Evolutionary conservation across 148 eudicot genomes (phyloP), one percentile per base, ranked within the genome.

Genomic region (Vaccinium macrocarpon): DNA sequence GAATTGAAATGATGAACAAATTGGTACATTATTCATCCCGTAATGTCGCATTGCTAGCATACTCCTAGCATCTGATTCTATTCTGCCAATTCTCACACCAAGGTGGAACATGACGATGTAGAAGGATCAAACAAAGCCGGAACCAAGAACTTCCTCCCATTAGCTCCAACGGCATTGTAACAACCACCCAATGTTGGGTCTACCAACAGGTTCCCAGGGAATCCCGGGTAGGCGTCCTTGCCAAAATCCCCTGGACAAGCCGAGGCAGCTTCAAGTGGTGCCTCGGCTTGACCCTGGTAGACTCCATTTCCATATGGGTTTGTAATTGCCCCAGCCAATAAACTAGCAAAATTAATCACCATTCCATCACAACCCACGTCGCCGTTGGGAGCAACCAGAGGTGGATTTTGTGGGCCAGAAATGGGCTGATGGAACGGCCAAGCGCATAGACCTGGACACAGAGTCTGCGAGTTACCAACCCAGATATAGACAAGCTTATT

Each of bases 251-350:
- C 91, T 0, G 86, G 68, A 25, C 91, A 90, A 11, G 91, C 88
- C 5, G 90, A 81, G 2, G 88, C 90, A 1, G 88, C 90, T 81
- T 89, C 90, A 0, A 86, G 83, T 1, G 87, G 90, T 1, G 88
- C 91, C 8, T 66, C 84, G 2, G 87, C 85, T 1, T 87, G 85
- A 19, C 91, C 91, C 52, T 90, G 88, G 79, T 80, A 90, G 72
- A 70, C 84, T 35, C 91, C 91, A 48, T 84, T 81, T 46, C 91
- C 91, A 46, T 51, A 90, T 9, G 91, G 91, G 87, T 90, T 88
- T 0, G 90, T 88, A 1, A 76, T 85, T 0, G 88, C 84, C 27
- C 81, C 90, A 0, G 88, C 88, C 14, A 90, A 4, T 23, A 90
- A 53, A 49, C 71, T 61, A 1, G 86, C 91, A 79, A 88, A 42